Evolutionary conservation across 2,329 filamentous ascomycete species (phyloP), one percentile per base, ranked within the genome.

Genomic region (Sclerotinia subarctica): DNA sequence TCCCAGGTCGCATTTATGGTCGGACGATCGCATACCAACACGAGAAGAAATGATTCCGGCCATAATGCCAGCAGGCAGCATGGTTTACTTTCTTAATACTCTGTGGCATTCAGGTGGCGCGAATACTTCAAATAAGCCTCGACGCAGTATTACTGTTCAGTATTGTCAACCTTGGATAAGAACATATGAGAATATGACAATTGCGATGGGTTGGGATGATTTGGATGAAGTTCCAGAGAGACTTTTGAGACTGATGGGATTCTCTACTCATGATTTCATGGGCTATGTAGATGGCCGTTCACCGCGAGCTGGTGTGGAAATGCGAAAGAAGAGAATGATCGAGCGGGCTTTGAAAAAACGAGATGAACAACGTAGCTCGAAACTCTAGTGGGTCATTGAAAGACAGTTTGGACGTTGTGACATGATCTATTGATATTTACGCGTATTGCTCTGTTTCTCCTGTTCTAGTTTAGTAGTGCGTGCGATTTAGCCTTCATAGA

Each of bases 111-210:
- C 70, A 3, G 75, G 74, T 3, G 76, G 75, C 3, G 73, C 73
- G 21, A 77, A 76, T 49, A 74, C 35, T 21, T 69, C 69, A 3
- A 35, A 70, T 42, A 68, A 67, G 15, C 67, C 66, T 3, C 68
- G 75, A 21, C 64, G 74, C 53, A 74, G 72, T 44, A 66, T 76
- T 57, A 76, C 74, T 5, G 66, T 76, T 1, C 75, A 76, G 59
- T 77, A 76, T 59, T 77, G 75, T 53, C 74, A 76, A 67, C 75
- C 73, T 6, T 83, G 76, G 76, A 76, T 79, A 32, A 71, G 78
- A n/a, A 74, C 76, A n/a, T 74, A 73, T 60, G 79, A 80, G 70
- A 80, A 80, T 62, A 76, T 78, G 71, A 76, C 76, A 8, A 70
- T 80, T 7, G 76, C 78, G 17, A 76, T 79, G 64, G 77, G 78